These are phyloP conservation scores for Phanerochaete carnosa DNA, from an alignment of 768 basidiomycete genomes.

Conservation along the genomic window DNA sequence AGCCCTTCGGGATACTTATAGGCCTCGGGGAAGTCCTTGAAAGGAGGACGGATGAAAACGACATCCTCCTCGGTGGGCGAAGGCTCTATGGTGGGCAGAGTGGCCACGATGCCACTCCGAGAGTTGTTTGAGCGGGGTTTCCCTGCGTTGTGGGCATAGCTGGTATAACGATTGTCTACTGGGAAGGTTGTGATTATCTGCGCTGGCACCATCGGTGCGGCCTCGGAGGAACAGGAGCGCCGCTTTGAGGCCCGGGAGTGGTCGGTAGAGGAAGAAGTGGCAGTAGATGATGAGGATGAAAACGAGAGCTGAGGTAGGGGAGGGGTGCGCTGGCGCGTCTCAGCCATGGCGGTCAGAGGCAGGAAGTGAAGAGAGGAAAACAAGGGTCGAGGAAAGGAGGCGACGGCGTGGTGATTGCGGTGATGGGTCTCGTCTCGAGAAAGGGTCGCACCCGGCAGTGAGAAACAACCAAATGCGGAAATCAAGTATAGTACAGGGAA, in stretches of 20 bases:
- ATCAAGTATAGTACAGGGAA: constrained; percentile 3
- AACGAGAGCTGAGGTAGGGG: constrained; percentile 5
- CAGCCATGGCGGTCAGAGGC: constrained; percentile 18
- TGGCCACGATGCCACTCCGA: constrained; percentile 9
- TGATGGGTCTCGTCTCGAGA: constrained; percentile 7
- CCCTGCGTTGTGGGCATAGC: not conserved
- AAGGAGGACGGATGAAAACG: constrained; percentile 75
- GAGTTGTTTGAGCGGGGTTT: constrained; percentile 4
- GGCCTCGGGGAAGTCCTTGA: constrained; percentile 61
- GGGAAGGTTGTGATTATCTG: constrained; percentile 7
- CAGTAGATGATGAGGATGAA: constrained; percentile 13
- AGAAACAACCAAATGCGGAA: not conserved
- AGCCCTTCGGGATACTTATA: constrained; percentile 62
- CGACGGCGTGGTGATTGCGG: constrained; percentile 23
- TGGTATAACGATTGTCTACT: not conserved
- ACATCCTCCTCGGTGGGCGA: constrained; percentile 60
- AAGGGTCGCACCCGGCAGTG: constrained; percentile 1
- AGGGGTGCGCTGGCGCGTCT: constrained; percentile 14
- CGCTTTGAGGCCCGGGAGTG: constrained; percentile 16
- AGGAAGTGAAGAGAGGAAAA: constrained; percentile 3
- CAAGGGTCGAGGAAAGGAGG: constrained; percentile 3
- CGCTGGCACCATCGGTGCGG: not conserved
- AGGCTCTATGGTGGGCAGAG: constrained; percentile 45
- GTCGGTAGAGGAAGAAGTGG: constrained; percentile 1
- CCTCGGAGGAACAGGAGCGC: constrained; percentile 8